phyloP scores from a whole-genome alignment of 371 early-diverging fungal species.

The Mucor racemosus region DNA sequence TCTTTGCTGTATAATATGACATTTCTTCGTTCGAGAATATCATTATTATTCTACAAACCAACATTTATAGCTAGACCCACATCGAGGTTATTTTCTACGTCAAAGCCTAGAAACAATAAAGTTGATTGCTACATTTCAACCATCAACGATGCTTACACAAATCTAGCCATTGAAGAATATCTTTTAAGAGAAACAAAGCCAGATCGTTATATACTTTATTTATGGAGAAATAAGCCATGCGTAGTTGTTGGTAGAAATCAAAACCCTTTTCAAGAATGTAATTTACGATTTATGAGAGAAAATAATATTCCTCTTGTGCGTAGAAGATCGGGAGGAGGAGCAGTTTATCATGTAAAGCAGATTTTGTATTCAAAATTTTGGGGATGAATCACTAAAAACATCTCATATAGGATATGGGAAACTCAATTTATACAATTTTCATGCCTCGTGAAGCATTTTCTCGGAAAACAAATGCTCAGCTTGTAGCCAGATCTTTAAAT shows the following conservation, averaged over 20 bases:
- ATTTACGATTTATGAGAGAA: constrained; percentile 68
- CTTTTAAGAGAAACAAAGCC: constrained; percentile 72
- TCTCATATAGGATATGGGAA: constrained; percentile 83
- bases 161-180: constrained; percentile 95
- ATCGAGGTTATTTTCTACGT: constrained; percentile 8
- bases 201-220: constrained; percentile 69
- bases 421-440: constrained; percentile 91
- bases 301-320: constrained; percentile 82
- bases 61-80: background rate
- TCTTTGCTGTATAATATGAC: background rate
- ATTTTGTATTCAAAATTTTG: background rate
- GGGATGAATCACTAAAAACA: background rate
- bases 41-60: background rate
- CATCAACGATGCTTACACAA: constrained; percentile 80
- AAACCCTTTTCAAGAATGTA: constrained; percentile 96
- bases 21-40: background rate
- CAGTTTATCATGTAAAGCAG: constrained; percentile 90
- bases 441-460: constrained; percentile 90
- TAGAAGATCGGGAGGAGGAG: constrained; percentile 93
- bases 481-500: constrained; percentile 80
- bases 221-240: constrained; percentile 89
- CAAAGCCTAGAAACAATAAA: constrained; percentile 15
- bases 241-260: constrained; percentile 96
- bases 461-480: constrained; percentile 74
- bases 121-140: constrained; percentile 67